Base-by-base conservation (phyloP, 768 basidiomycete genomes). In the Boletus patriciae region DNA sequence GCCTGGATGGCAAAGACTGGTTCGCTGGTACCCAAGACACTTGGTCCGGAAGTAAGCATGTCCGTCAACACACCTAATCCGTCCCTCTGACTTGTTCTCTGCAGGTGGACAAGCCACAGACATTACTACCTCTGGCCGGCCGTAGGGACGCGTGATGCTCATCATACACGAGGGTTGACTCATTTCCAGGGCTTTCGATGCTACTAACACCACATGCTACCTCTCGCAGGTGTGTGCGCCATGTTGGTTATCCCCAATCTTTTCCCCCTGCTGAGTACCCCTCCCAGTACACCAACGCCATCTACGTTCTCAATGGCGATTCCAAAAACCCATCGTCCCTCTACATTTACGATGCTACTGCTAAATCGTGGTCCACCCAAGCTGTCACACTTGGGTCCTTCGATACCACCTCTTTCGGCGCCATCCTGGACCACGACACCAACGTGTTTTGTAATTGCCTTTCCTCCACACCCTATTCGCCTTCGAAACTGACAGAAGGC, bases 351-450 rank as follows among this genome's bases (percentile, higher is more conserved):
- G 82, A 94, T 65, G 90, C 87, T 7, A 68, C 76, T 8, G 80
- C 77, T 23, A 83, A 84, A 58, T 79, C 87, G 1, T 96, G 94
- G 94, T 82, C 88, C 4, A 88, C 81, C 3, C 94, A 98, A 67
- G 61, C 76, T 3, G 80, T 80, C 21, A 80, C 74, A 6, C 63
- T 79, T 1, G 80, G 79, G 36, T 71, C 71, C 51, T 86, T 88
- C 62, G 85, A 94, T 69, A 80, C 84, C 5, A 70, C 78, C 3
- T 81, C 83, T 19, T 87, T 86, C 64, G 79, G 76, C 27, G 82
- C 89, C 27, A 85, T 96, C 58, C 81, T 98, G 34, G 94, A 98
- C 74, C 94, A 96, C 61, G 94, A 98, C 71, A 98, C 94, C 48
- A 94, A 96, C 59, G 84, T 88, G 57, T 88, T 97, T 74, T 94